Base-by-base conservation (phyloP, 371 early-diverging fungal species). In the Mortierella sp. region DNA sequence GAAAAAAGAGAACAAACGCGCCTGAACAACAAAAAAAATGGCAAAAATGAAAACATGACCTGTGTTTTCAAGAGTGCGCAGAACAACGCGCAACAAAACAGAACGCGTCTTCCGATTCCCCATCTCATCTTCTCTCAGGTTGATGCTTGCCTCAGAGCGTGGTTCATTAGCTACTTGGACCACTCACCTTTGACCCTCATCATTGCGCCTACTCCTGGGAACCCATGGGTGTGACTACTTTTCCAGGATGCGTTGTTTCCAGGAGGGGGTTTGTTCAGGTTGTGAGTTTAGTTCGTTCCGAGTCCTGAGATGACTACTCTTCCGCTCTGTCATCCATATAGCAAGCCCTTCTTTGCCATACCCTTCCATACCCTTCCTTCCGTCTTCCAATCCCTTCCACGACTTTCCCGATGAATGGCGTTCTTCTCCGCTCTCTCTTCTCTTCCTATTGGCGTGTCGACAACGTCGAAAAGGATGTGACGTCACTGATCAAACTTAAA, bases 171-270 rank as follows among this genome's bases (percentile, higher is more conserved):
- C 37, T 37, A 0, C 37, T 37, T 37, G 2, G 21, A 14, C 64
- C 14, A 64, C 64, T 64, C 64, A 64, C 16, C 64, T 64, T 64
- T 37, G 64, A 64, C 64, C 57, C 37, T 37, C 64, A 64, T 64
- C 64, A 64, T 34, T 37, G 5, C 37, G 21, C 37, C 37, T 64
- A 13, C 16, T 34, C 6, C 55, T 26, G 9, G 34, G 19, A 8
- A 3, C 31, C 37, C 37, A 64, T 21, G 37, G 21, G 13, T 64
- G 61, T 57, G 54, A 54, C 57, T 28, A 55, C 26, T 19, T 21
- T 19, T 51, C 9, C 53, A 21, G 16, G 53, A 2, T 53, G 24
- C 24, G 53, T 16, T 53, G 5, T 40, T 40, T 40, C 43, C 24
- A 24, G 53, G 50, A 16, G 50, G 53, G 43, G 43, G 6, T 40